Evolutionary conservation across 495 filamentous ascomycete species (phyloP), one percentile per base, ranked within the genome.

Genomic region (Xylaria grammica): DNA sequence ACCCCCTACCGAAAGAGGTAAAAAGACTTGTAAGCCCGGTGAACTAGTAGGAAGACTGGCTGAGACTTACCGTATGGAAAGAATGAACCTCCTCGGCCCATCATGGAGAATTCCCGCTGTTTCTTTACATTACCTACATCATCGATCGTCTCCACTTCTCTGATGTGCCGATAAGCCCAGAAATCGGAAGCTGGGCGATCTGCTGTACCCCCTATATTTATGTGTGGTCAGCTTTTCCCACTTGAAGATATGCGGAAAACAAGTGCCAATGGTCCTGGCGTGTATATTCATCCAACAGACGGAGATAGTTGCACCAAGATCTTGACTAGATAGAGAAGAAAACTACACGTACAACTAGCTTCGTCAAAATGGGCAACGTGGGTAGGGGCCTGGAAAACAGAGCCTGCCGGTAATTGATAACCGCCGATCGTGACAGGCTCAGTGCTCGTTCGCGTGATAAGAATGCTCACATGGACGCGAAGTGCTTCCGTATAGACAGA

Each of bases 401-500:
- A 42, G 7, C 40, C 40, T 42, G 6, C 3, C 3, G 40, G 40
- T 42, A 42, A 10, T 42, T 42, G 8, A 42, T 42, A 42, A 3
- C 40, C 40, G 15, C 17, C 40, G 3, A 42, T 17, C 40, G 8
- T 15, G 1, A 71, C 45, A 13, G 65, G 49, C 26, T 71, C 44
- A 13, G 5, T 62, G 0, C 66, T 48, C 36, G 72, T 50, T 4
- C 78, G 69, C 0, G 67, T 74, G 20, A 74, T 30, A 13, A 67
- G 72, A 22, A 78, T 56, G 11, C 68, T 68, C 10, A 76, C 67
- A 49, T 72, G 74, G 32, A 81, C 48, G 9, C 80, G 72, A 29
- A 81, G 61, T 10, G 66, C 65, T 61, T 81, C 80, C 19, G 67
- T 65, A 53, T 77, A 81, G 24, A 79, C 51, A 0, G 79, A 77